phyloP scores from a whole-genome alignment of 2,329 filamentous ascomycete genomes.

The Mariannaea elegans region DNA sequence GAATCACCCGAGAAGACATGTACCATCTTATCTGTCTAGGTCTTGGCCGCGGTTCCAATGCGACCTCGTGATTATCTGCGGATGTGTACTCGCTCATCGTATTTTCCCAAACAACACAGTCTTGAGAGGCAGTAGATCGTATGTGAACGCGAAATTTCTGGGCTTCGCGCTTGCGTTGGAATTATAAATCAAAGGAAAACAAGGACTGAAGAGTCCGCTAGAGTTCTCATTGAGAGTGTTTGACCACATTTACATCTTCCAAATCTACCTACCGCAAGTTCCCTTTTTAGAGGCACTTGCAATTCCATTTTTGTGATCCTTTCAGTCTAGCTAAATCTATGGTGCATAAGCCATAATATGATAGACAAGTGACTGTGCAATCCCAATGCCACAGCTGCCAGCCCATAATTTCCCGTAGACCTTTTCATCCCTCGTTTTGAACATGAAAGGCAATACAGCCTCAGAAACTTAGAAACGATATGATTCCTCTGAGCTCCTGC shows the following conservation, averaged over 20 bases:
- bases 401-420: constrained; percentile 26
- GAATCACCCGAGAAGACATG: not conserved
- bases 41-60: not conserved
- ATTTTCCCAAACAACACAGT: not conserved
- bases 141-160: not conserved
- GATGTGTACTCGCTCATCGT: not conserved
- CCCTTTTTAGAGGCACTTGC: constrained; percentile 17
- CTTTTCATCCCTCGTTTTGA: constrained; percentile 24
- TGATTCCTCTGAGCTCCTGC: constrained; percentile 22
- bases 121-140: not conserved
- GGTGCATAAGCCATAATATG: constrained; percentile 21
- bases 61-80: constrained; percentile 2
- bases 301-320: constrained; percentile 24
- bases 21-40: not conserved
- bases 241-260: constrained; percentile 23
- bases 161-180: not conserved
- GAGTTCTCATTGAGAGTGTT: constrained; percentile 17
- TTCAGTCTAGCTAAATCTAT: constrained; percentile 31
- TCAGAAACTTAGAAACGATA: constrained; percentile 20
- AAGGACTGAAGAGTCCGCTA: not conserved
- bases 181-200: constrained; percentile 12
- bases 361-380: constrained; percentile 18
- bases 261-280: constrained; percentile 26
- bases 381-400: constrained; percentile 14
- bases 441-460: constrained; percentile 23